These are phyloP conservation scores for Xylaria acuta DNA, from an alignment of 495 filamentous ascomycete genomes.

Conservation along the genomic window DNA sequence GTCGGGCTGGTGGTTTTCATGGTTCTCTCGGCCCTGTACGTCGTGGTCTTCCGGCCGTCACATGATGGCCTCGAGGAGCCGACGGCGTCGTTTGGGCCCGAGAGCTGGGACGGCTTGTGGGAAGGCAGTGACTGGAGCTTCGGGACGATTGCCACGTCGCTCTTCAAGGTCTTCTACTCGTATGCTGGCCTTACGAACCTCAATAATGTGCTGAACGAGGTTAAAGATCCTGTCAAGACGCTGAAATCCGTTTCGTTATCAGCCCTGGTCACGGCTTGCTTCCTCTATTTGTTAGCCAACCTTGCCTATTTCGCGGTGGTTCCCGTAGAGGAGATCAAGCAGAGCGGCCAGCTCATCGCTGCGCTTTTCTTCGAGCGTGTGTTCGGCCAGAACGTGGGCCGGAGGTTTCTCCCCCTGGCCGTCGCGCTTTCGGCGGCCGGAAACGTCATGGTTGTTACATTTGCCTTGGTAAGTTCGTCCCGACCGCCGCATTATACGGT, in stretches of 20 bases:
- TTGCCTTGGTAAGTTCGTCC: constrained; percentile 57
- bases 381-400: constrained; percentile 66
- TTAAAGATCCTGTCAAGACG: constrained; percentile 71
- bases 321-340: constrained; percentile 70
- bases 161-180: constrained; percentile 78
- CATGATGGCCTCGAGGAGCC: constrained; percentile 25
- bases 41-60: constrained; percentile 50
- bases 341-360: constrained; percentile 70
- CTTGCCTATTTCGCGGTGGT: constrained; percentile 73
- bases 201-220: constrained; percentile 80
- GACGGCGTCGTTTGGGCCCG: not conserved
- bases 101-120: constrained; percentile 52
- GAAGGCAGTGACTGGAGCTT: constrained; percentile 63
- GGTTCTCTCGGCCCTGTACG: constrained; percentile 62
- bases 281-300: constrained; percentile 73
- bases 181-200: constrained; percentile 72
- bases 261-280: constrained; percentile 65
- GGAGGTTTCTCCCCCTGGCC: constrained; percentile 63
- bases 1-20: constrained; percentile 70
- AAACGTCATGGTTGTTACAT: constrained; percentile 82
- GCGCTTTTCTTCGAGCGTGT: constrained; percentile 72
- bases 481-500: not conserved
- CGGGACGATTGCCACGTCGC: constrained; percentile 62
- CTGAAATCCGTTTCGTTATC: constrained; percentile 67
- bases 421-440: constrained; percentile 72